Percentiles rank a stretch among this genome's conserved stretches.
These are phyloP conservation scores for Epipyxis sp. DNA, from an alignment of 108 stramenopile species.

Conservation along the genomic window DNA sequence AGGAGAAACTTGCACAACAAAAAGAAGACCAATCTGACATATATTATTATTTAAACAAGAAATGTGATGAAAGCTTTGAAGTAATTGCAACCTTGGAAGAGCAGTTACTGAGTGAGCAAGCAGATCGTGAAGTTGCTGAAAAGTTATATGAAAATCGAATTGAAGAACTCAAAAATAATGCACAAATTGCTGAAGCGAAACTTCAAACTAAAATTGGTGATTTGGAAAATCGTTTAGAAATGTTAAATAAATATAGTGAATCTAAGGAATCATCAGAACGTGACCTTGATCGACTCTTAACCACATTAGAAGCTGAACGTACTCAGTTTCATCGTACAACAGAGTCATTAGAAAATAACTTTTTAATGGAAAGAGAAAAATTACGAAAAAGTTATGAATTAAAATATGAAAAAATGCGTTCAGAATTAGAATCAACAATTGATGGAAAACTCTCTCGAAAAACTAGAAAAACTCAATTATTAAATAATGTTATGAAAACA, in stretches of 20 bases:
- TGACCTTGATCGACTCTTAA: constrained; percentile 31
- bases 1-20: constrained; percentile 24
- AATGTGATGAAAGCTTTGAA: constrained; percentile 56
- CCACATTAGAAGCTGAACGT: constrained; percentile 33
- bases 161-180: constrained; percentile 39
- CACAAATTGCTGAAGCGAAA: constrained; percentile 32
- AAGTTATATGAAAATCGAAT: constrained; percentile 41
- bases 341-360: constrained; percentile 30
- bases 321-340: neutral
- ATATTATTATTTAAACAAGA: constrained; percentile 58
- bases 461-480: constrained; percentile 37
- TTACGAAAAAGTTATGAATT: constrained; percentile 34
- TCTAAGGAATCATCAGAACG: constrained; percentile 40
- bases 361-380: constrained; percentile 43
- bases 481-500: constrained; percentile 41
- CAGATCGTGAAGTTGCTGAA: constrained; percentile 48
- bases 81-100: constrained; percentile 44
- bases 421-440: constrained; percentile 34
- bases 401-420: constrained; percentile 44
- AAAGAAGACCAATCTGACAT: constrained; percentile 50
- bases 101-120: constrained; percentile 43
- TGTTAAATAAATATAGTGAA: constrained; percentile 40
- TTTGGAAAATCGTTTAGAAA: constrained; percentile 44
- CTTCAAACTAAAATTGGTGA: constrained; percentile 38
- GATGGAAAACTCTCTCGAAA: constrained; percentile 48